phyloP scores from a whole-genome alignment of 768 basidiomycete genomes.

The Tricholomella constricta region DNA sequence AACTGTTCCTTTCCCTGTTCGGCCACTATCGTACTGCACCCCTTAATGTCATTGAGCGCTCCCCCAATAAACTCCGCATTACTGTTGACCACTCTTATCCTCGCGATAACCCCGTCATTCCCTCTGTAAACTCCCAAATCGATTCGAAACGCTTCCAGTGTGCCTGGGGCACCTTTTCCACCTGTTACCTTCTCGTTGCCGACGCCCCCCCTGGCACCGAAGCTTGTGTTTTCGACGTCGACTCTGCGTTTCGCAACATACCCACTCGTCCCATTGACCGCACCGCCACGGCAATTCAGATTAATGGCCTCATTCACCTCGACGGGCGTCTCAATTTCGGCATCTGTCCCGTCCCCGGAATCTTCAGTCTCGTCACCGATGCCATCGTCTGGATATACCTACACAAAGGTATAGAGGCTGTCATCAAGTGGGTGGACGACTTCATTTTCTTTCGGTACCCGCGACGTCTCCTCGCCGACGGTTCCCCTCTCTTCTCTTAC shows the following conservation, averaged over 20 bases:
- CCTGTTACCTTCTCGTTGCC: no score
- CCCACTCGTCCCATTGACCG: background rate
- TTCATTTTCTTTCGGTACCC: background rate
- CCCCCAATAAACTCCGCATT: background rate
- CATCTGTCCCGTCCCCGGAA: background rate
- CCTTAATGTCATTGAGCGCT: background rate
- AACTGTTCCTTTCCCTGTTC: background rate
- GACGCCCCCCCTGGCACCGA: background rate
- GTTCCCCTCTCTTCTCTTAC: background rate
- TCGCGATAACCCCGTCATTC: no score
- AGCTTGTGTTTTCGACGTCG: background rate
- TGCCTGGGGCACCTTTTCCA: no score
- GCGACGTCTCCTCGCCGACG: background rate
- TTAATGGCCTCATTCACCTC: background rate
- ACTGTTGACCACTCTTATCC: slow-evolving; percentile 3
- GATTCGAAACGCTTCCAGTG: no score
- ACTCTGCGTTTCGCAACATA: background rate
- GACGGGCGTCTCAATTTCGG: no score
- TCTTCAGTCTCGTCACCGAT: background rate
- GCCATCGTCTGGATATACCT: background rate
- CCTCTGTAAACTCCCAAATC: no score
- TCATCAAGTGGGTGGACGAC: background rate
- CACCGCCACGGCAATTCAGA: background rate
- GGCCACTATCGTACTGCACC: slow-evolving; percentile 5
- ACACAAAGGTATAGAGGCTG: no score